Evolutionary conservation across 805 yeast species (phyloP).

Genomic region (Groenewaldozyma tartarivorans): DNA sequence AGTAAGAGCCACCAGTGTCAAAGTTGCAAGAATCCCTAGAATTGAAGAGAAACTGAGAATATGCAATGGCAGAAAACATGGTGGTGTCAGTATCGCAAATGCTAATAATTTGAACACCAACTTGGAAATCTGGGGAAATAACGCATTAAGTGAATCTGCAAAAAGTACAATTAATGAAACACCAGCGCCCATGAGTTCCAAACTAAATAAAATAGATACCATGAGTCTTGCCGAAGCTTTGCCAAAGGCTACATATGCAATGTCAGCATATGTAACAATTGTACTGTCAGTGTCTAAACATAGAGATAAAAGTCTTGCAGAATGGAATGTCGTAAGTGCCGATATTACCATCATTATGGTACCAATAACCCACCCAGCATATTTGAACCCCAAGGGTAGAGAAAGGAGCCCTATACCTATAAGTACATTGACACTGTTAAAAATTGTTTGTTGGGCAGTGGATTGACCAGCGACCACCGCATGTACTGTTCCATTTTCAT

Average conservation of each 20-base stretch:
- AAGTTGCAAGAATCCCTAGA: slow-evolving; percentile 62
- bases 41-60: slow-evolving; percentile 60
- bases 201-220: slow-evolving; percentile 63
- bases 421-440: slow-evolving; percentile 56
- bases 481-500: slow-evolving; percentile 56
- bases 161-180: slow-evolving; percentile 73
- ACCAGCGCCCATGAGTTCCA: slow-evolving; percentile 74
- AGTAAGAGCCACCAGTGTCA: slow-evolving; percentile 51
- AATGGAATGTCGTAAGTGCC: slow-evolving; percentile 62
- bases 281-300: slow-evolving; percentile 77
- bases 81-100: slow-evolving; percentile 60
- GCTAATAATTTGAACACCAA: slow-evolving; percentile 49
- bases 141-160: slow-evolving; percentile 73
- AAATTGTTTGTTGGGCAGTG: slow-evolving; percentile 60
- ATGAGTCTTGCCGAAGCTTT: slow-evolving; percentile 54
- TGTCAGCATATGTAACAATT: slow-evolving; percentile 77
- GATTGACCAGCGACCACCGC: slow-evolving; percentile 76
- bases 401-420: slow-evolving; percentile 64
- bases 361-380: slow-evolving; percentile 59
- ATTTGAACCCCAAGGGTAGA: slow-evolving; percentile 52
- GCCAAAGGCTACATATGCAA: slow-evolving; percentile 82
- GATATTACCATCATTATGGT: slow-evolving; percentile 45
- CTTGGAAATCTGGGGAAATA: slow-evolving; percentile 45
- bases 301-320: slow-evolving; percentile 63
- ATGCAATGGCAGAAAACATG: slow-evolving; percentile 69